Base-by-base conservation (phyloP, 768 basidiomycete genomes). In the Kwoniella shandongensis region DNA sequence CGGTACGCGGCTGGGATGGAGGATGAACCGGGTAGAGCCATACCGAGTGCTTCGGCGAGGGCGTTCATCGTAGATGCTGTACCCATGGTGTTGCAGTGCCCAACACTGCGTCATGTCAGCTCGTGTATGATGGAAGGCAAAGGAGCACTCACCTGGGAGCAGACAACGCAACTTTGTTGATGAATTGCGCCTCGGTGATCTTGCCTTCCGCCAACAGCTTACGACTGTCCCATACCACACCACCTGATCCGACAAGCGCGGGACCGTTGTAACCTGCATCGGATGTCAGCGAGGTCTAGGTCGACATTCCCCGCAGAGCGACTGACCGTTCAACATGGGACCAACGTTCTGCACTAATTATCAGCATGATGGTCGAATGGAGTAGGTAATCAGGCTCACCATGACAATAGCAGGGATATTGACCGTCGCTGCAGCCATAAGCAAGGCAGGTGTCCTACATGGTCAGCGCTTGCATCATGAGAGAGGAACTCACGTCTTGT, bases 11-110 rank as follows among this genome's bases (percentile, higher is more conserved):
- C 75, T 6, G 75, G 75, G 50, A 75, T 76, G 41, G 69, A 72
- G 8, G 74, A 55, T 17, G 55, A 60, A 12, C 73, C 73, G 6
- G 75, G 75, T 5, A 76, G 58, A 20, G 75, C 63, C 75, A 76
- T 76, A 36, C 75, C 75, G 36, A 76, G 62, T 1, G 73, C 73
- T 60, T 76, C 75, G 26, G 72, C 67, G 41, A 74, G 51, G 5
- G 75, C 73, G 51, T 74, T 74, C 75, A 76, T 76, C 13, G 75
- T 76, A 7, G 62, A 65, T 2, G 75, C 75, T 4, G 75, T 76
- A 5, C 73, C 73, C 60, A 76, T 72, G 27, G 72, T 74, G 51
- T 74, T 74, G 54, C 74, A 76, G 56, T 73, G 71, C 5, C 70
- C 66, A 15, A 63, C 54, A 49, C 68, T 70, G 51, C 22, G 25